Base-by-base conservation (phyloP, 2,329 filamentous ascomycete genomes). In the Penicillium sp. region DNA sequence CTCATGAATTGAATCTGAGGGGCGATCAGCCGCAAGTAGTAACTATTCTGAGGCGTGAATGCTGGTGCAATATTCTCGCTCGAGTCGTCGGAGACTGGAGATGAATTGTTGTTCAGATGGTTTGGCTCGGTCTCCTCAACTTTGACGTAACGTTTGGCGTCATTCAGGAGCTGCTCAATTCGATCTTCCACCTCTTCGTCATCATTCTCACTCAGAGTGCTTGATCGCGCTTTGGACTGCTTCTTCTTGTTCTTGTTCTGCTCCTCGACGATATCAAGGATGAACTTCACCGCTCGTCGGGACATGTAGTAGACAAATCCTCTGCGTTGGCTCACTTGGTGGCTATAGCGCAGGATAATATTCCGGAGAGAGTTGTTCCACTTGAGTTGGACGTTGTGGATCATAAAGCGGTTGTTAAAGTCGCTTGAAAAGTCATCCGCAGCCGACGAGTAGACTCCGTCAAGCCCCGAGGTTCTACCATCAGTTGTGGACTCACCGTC, bases 261-360 rank as follows among this genome's bases (percentile, higher is more conserved):
- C 65, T 98, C 93, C 47, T 97, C 90, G 3, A 98, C 88, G 57
- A 98, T 95, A 67, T 98, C 93, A 8, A 97, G 76, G 49, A 98
- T 97, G 66, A 98, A 98, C 63, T 97, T 98, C 63, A 98, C 88
- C 3, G 93, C 94, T 53, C 90, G 84, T 40, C 91, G 83, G 9
- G 94, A 97, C 72, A 97, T 85, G 70, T 98, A 98, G 73, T 98
- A 98, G 28, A 98, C 85, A 64, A 98, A 97, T 45, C 93, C 94
- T 57, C 93, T 84, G 44, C 93, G 82, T 70, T 98, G 94, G 65
- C 90, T 90, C 61, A 95, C 93, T 73, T 98, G 93, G 64, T 98
- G 93, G 54, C 93, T 94, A 67, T 98, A 98, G 25, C 93, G 88
- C 36, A 98, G 79, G 43, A 98, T 93, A 61, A 96, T 96, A 64